Percentiles rank a stretch among this genome's conserved stretches.
phyloP scores from a whole-genome alignment of 208 protist species.

The Trypanosomatidae sp. region DNA sequence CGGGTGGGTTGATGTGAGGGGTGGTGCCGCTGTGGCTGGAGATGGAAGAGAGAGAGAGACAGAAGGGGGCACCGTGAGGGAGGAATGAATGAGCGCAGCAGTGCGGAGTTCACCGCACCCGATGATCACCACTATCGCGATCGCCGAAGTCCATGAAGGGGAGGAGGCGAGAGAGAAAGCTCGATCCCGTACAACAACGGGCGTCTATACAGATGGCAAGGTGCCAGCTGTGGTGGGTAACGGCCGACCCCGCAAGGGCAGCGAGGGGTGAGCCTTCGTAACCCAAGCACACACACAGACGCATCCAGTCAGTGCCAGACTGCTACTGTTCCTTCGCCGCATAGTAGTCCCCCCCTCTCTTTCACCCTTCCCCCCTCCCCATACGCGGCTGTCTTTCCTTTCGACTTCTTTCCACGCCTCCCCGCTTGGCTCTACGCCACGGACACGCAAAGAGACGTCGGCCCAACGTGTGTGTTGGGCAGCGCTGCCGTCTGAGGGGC shows the following conservation, averaged over 20 bases:
- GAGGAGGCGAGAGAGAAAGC: not conserved
- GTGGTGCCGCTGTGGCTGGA: not conserved
- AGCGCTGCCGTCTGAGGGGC: constrained; percentile 2
- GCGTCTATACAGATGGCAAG: not conserved
- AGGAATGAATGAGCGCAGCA: not conserved
- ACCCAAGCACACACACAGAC: not conserved
- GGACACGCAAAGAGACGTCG: not conserved
- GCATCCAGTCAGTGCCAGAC: not conserved
- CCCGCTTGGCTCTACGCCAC: not conserved
- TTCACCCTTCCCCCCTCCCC: not conserved
- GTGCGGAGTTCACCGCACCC: not conserved
- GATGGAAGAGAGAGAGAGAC: not conserved
- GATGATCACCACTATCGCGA: not conserved
- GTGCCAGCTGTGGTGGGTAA: not conserved
- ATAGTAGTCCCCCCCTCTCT: not conserved
- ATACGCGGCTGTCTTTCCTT: not conserved
- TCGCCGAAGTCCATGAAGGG: not conserved
- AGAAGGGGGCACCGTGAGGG: not conserved
- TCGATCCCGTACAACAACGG: not conserved
- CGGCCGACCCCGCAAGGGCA: not conserved
- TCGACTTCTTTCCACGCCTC: constrained; percentile 19
- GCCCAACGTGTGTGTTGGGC: too few species aligned
- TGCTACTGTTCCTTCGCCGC: not conserved
- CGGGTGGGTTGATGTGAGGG: not conserved
- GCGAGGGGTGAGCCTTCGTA: not conserved